Conservation (phyloP, 345 rosid species). For the Euphorbia peplus region DNA sequence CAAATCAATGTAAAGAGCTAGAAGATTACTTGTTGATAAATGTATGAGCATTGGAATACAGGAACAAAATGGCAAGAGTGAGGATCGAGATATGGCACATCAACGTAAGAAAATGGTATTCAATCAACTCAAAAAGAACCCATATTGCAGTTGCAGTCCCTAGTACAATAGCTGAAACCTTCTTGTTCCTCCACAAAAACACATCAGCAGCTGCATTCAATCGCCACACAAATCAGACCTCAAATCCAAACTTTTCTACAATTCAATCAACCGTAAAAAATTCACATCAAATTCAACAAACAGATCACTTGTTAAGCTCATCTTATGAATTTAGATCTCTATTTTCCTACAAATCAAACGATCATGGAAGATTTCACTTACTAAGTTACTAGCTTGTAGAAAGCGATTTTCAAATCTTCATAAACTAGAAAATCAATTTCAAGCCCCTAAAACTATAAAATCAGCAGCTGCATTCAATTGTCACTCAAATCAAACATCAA, state of each 20-base stretch:
- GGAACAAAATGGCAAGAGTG: constrained; percentile 52
- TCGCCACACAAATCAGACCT: constrained; percentile 1
- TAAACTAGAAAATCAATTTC: too few species aligned
- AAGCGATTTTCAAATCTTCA: too few species aligned
- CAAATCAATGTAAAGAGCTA: background rate
- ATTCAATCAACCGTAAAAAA: too few species aligned
- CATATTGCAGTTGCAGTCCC: constrained; percentile 64
- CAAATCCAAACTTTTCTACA: too few species aligned
- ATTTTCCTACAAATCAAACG: too few species aligned
- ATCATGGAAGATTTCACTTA: too few species aligned
- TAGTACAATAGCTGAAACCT: constrained; percentile 61
- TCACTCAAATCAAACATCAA: background rate
- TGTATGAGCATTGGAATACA: constrained; percentile 68
- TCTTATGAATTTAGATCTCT: too few species aligned
- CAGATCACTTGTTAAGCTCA: too few species aligned
- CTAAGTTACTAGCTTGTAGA: too few species aligned
- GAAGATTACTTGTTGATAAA: constrained; percentile 60
- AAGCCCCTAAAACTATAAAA: too few species aligned
- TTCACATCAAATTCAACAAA: too few species aligned
- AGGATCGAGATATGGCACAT: constrained; percentile 65
- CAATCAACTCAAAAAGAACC: constrained; percentile 70
- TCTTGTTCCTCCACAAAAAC: constrained; percentile 87
- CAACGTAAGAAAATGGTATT: constrained; percentile 72
- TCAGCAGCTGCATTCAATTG: too few species aligned
- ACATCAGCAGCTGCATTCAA: constrained; percentile 76